A percentile compares a stretch with the other conserved stretches of the same genome.
Evolutionary conservation across 2,329 filamentous ascomycete species (phyloP).

Genomic region (Esteya vermicola): DNA sequence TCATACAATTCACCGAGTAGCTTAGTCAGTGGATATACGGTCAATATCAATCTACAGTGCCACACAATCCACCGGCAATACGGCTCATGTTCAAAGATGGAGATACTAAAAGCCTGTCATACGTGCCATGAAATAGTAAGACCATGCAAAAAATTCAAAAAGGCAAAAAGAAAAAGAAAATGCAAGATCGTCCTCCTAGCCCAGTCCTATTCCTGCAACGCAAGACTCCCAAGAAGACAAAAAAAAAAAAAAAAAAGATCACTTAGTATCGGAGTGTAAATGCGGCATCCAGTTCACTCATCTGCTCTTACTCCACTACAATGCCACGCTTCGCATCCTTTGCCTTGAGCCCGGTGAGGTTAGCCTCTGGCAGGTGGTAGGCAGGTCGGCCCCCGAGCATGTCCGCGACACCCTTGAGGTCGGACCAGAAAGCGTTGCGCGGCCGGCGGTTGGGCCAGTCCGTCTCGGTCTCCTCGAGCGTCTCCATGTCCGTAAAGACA

Average conservation of each 20-base stretch:
- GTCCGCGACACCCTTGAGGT: constrained; percentile 68
- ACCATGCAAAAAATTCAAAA: not conserved
- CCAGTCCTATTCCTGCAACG: too few species aligned
- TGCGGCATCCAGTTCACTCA: too few species aligned
- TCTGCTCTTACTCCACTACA: not conserved
- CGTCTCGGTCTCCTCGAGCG: constrained; percentile 70
- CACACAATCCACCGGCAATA: too few species aligned
- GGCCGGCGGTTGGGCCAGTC: constrained; percentile 88
- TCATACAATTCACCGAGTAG: too few species aligned
- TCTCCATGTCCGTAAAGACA: constrained; percentile 70
- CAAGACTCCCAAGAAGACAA: not conserved
- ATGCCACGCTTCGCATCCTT: constrained; percentile 47
- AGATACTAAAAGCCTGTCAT: too few species aligned
- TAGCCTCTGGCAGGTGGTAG: constrained; percentile 33
- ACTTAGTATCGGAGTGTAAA: not conserved
- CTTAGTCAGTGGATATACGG: too few species aligned
- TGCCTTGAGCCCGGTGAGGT: constrained; percentile 35
- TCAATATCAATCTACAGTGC: too few species aligned
- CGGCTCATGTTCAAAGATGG: too few species aligned
- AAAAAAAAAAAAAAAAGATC: not conserved
- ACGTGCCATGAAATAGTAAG: too few species aligned
- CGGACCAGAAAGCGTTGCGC: constrained; percentile 72
- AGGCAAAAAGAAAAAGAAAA: not conserved
- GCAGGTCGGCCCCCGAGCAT: constrained; percentile 60
- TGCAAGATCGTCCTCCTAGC: too few species aligned